phyloP scores from a whole-genome alignment of 2,329 filamentous ascomycete genomes.

The Coniochaeta sp. region DNA sequence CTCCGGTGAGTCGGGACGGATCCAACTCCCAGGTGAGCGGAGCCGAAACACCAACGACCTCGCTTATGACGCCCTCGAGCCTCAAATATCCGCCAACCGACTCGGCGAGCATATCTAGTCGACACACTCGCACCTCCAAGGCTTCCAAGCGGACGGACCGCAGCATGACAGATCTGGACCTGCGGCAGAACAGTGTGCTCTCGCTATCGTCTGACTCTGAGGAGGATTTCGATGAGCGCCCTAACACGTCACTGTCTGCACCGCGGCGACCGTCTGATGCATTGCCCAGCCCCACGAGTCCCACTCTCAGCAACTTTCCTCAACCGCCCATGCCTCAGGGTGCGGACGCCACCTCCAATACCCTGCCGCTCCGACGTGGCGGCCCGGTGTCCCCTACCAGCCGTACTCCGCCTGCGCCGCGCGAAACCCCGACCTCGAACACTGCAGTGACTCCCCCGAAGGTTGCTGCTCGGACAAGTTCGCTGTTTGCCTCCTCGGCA shows the following conservation, averaged over 20 bases:
- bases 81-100: slow-evolving; percentile 25
- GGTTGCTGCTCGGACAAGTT: slow-evolving; percentile 20
- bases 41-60: slow-evolving; percentile 18
- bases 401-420: neutral
- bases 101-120: slow-evolving; percentile 46
- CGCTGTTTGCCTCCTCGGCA: slow-evolving; percentile 13
- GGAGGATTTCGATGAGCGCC: slow-evolving; percentile 24
- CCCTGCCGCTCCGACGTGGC: neutral
- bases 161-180: slow-evolving; percentile 42
- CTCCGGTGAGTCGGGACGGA: neutral
- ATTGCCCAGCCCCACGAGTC: slow-evolving; percentile 2
- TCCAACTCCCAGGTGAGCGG: slow-evolving; percentile 6
- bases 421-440: neutral
- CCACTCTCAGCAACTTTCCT: neutral
- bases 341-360: neutral
- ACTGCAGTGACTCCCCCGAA: slow-evolving; percentile 7
- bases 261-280: slow-evolving; percentile 4
- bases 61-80: slow-evolving; percentile 18
- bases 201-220: slow-evolving; percentile 53
- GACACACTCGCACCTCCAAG: slow-evolving; percentile 47
- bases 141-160: slow-evolving; percentile 40
- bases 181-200: slow-evolving; percentile 47
- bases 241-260: slow-evolving; percentile 20
- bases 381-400: neutral
- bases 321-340: slow-evolving; percentile 6